Percentiles rank a stretch among this genome's conserved stretches.
phyloP scores from a whole-genome alignment of 2,329 filamentous ascomycete genomes.

The Hypoxylon sp. region DNA sequence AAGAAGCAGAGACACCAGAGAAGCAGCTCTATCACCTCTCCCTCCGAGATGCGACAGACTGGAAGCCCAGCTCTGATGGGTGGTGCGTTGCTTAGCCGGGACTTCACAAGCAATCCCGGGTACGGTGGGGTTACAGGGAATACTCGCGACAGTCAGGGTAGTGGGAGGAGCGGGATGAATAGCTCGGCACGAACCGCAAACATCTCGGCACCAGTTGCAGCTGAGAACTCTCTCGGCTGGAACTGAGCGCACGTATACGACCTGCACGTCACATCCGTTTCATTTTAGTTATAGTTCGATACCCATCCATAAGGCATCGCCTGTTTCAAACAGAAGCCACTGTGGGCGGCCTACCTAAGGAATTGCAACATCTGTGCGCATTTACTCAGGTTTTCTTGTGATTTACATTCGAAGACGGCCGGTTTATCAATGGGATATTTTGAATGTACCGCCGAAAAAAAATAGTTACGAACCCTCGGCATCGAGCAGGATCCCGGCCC shows the following conservation, averaged over 20 bases:
- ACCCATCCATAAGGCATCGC: slow-evolving; percentile 59
- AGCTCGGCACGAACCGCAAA: slow-evolving; percentile 71
- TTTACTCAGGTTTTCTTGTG: slow-evolving; percentile 53
- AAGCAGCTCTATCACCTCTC: slow-evolving; percentile 77
- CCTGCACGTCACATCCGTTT: slow-evolving; percentile 53
- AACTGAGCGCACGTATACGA: slow-evolving; percentile 72
- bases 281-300: slow-evolving; percentile 60
- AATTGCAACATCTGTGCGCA: slow-evolving; percentile 52
- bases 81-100: slow-evolving; percentile 72
- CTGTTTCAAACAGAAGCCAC: slow-evolving; percentile 45
- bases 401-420: slow-evolving; percentile 51
- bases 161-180: slow-evolving; percentile 70
- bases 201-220: slow-evolving; percentile 91
- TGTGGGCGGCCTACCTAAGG: slow-evolving; percentile 48
- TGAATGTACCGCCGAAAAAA: slow-evolving; percentile 37
- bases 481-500: slow-evolving; percentile 51
- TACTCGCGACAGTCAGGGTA: slow-evolving; percentile 72
- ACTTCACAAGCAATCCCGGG: slow-evolving; percentile 61
- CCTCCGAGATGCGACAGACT: slow-evolving; percentile 68
- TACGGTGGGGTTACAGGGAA: slow-evolving; percentile 66
- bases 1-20: slow-evolving; percentile 84
- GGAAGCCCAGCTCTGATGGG: slow-evolving; percentile 78
- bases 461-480: slow-evolving; percentile 46
- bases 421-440: slow-evolving; percentile 46
- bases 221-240: slow-evolving; percentile 96